These are phyloP conservation scores for Colletotrichum destructivum DNA, from an alignment of 2,329 filamentous ascomycete species.

Conservation along the genomic window DNA sequence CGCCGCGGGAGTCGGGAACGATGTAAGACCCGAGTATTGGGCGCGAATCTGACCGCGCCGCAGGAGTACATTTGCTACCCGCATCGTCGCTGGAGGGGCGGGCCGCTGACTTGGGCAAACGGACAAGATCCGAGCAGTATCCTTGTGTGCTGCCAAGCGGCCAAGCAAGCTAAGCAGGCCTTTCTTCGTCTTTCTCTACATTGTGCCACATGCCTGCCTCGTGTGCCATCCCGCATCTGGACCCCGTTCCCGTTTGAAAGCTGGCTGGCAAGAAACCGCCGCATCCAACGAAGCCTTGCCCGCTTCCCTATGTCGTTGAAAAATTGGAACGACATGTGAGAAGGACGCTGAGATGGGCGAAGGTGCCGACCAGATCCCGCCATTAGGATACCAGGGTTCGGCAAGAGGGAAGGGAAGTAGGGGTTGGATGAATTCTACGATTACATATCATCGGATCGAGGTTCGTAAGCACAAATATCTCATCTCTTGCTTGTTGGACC, in stretches of 20 bases:
- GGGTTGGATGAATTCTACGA: too few species aligned
- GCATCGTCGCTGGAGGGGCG: not conserved
- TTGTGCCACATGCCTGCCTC: not conserved
- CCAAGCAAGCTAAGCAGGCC: too few species aligned
- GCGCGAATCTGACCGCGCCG: not conserved
- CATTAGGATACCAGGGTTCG: too few species aligned
- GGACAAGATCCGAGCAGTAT: conserved; percentile 6
- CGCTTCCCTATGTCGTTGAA: too few species aligned
- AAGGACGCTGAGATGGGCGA: too few species aligned
- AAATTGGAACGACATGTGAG: too few species aligned
- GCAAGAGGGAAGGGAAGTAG: too few species aligned
- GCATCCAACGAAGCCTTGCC: too few species aligned
- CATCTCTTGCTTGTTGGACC: too few species aligned
- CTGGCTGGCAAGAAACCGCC: too few species aligned
- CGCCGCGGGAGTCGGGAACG: not conserved
- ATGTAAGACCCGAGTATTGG: not conserved
- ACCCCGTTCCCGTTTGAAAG: not conserved
- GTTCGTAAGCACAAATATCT: too few species aligned
- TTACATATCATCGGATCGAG: not conserved
- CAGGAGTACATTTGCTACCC: not conserved
- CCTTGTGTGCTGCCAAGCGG: not conserved
- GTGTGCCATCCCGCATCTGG: not conserved
- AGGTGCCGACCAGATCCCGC: too few species aligned
- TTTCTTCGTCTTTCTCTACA: not conserved
- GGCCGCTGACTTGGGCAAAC: not conserved